Evolutionary conservation across 139 green algal species (phyloP).

Genomic region (Chlamydomonas schloesseri): DNA sequence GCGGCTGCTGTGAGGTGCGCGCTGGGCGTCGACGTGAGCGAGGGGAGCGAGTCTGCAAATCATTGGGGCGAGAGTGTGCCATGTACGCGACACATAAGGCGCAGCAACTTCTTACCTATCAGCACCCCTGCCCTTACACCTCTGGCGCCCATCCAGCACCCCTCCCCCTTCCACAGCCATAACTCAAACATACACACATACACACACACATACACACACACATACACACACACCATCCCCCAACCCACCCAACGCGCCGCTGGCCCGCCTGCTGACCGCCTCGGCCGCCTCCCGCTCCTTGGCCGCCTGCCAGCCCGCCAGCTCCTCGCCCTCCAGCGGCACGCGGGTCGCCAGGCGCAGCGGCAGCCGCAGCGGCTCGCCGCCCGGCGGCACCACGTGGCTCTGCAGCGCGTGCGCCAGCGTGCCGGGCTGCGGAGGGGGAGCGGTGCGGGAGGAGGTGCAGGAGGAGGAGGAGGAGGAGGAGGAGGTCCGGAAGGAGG

Average conservation of each 20-base stretch:
- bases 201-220: too few relatives aligned
- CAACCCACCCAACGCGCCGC: not conserved
- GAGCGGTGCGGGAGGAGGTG: not conserved
- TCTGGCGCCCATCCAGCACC: too few relatives aligned
- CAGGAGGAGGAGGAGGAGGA: not conserved
- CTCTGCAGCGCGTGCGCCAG: slow-evolving; percentile 46
- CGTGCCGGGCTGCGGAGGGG: slow-evolving; percentile 35
- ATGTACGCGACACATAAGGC: too few relatives aligned
- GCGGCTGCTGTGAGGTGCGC: not conserved
- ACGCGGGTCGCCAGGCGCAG: slow-evolving; percentile 73
- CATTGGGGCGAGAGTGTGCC: too few relatives aligned
- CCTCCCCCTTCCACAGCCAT: too few relatives aligned
- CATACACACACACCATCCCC: too few relatives aligned
- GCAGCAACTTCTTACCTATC: too few relatives aligned
- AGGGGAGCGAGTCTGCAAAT: slow-evolving; percentile 2
- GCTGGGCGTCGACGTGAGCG: not conserved
- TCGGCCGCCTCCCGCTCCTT: slow-evolving; percentile 34
- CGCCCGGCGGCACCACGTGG: not conserved
- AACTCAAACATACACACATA: too few relatives aligned
- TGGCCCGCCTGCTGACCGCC: not conserved
- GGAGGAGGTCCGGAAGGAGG: not conserved
- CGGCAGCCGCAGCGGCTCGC: slow-evolving; percentile 48
- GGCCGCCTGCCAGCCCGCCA: slow-evolving; percentile 64
- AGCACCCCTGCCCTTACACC: too few relatives aligned
- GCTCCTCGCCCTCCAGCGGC: slow-evolving; percentile 85